Evolutionary conservation across 495 filamentous ascomycete genomes (phyloP).

Genomic region (Friedmanniomyces endolithicus): DNA sequence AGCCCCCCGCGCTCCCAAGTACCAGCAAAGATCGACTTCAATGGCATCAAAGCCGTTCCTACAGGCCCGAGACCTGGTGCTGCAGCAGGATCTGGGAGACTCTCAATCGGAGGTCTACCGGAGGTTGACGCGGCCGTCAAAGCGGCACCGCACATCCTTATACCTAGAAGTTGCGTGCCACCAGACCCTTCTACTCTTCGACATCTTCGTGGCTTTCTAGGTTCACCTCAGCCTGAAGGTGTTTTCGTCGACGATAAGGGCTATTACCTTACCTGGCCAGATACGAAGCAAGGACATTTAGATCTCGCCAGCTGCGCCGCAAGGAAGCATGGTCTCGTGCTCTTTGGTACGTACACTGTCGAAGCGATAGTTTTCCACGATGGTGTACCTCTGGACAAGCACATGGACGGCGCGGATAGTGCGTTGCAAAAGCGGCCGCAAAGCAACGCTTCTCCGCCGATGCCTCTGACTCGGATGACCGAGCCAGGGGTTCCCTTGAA

Average conservation of each 20-base stretch:
- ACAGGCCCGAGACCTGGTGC: constrained; percentile 5
- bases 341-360: neutral
- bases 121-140: neutral
- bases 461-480: too few relatives aligned
- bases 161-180: constrained; percentile 3
- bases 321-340: neutral
- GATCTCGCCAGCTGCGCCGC: constrained; percentile 1
- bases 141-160: constrained; percentile 13
- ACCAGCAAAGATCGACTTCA: neutral
- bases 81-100: neutral
- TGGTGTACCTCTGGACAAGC: neutral
- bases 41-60: constrained; percentile 10
- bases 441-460: too few relatives aligned
- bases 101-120: neutral
- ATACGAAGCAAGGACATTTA: neutral
- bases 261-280: constrained; percentile 15
- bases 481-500: too few relatives aligned
- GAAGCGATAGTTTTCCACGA: neutral
- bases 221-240: neutral
- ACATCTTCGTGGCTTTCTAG: neutral
- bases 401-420: too few relatives aligned
- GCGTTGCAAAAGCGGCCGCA: too few relatives aligned
- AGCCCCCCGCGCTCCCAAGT: neutral
- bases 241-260: constrained; percentile 21
- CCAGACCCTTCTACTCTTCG: neutral